Evolutionary conservation across 371 early-diverging fungal genomes (phyloP).

Genomic region (Apophysomyces trapeziformis): DNA sequence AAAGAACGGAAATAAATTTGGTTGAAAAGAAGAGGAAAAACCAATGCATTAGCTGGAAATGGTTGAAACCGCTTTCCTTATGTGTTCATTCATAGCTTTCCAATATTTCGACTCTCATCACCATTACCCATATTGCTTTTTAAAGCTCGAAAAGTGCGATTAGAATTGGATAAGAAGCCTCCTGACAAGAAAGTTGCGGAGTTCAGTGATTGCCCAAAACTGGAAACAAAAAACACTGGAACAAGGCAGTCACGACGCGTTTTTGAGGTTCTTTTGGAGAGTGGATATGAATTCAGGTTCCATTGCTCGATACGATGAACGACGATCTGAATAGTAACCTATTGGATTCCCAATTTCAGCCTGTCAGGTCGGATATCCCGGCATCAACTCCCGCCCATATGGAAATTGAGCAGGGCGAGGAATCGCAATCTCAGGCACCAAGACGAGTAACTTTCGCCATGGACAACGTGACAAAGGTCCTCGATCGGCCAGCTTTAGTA

Average conservation of each 20-base stretch:
- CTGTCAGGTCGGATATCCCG: constrained; percentile 32
- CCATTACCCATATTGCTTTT: too few relatives aligned
- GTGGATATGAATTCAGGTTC: neutral
- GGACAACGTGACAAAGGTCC: constrained; percentile 59
- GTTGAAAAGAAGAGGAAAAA: too few relatives aligned
- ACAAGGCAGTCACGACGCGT: constrained; percentile 6
- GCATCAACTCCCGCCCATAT: constrained; percentile 37
- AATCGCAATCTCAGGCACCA: constrained; percentile 23
- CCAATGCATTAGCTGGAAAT: too few relatives aligned
- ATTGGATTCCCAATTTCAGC: constrained; percentile 11
- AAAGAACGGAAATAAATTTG: too few relatives aligned
- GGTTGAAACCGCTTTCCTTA: too few relatives aligned
- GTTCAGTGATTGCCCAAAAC: too few relatives aligned
- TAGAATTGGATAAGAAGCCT: too few relatives aligned
- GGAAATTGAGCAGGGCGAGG: constrained; percentile 31
- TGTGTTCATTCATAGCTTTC: too few relatives aligned
- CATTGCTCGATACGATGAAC: neutral
- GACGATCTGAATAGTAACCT: constrained; percentile 10
- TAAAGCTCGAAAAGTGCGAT: too few relatives aligned
- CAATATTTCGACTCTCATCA: too few relatives aligned
- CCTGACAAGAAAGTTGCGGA: too few relatives aligned
- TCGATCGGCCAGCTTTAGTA: constrained; percentile 80
- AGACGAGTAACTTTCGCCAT: constrained; percentile 41
- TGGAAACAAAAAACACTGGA: neutral
- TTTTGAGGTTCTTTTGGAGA: neutral